Base-by-base conservation (phyloP, 1,139 yeast species). In the Tardiomyces digboiensis region DNA sequence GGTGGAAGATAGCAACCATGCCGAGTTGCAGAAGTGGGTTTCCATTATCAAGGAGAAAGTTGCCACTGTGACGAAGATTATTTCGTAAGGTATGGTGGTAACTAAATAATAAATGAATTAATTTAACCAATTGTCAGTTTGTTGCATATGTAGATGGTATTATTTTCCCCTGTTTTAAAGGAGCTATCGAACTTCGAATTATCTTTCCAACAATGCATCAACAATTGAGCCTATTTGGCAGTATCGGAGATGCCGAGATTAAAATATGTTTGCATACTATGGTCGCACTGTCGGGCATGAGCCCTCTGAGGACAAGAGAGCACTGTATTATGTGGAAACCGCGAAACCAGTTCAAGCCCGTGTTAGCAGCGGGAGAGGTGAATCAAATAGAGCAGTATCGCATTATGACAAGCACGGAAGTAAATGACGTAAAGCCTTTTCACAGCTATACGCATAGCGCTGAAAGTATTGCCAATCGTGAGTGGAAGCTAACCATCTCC, bases 401-500 rank as follows among this genome's bases (percentile, higher is more conserved):
- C 10, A 54, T 65, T 21, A 55, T 49, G 16, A 40, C 48, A 10
- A 19, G 19, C 10, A n/a, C 40, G 20, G 16, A 14, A 1, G 19
- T 19, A 20, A 39, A 21, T 12, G 19, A 36, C 16, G 10, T 10
- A 8, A 10, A 26, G 16, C 5, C 21, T 4, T 12, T 14, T 13
- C 33, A 26, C 5, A 26, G 33, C 18, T 41, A 39, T 19, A 39
- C 16, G 13, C 40, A 40, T 7, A 37, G 38, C 18, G 18, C 14
- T 7, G 20, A 21, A 7, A 21, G 18, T 13, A 13, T 42, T 18
- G 7, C 10, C 21, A 13, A 29, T 21, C 12, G 52, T 19, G 21
- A 42, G 5, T 84, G 95, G 94, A 72, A 81, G 1, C 55, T 87
- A 22, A 83, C 79, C 52, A 71, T 83, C 19, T 70, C 80, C 7